Percentiles rank a stretch among this genome's conserved stretches.
These are phyloP conservation scores for Aureobasidium uvarum DNA, from an alignment of 2,329 filamentous ascomycete species.

Conservation along the genomic window DNA sequence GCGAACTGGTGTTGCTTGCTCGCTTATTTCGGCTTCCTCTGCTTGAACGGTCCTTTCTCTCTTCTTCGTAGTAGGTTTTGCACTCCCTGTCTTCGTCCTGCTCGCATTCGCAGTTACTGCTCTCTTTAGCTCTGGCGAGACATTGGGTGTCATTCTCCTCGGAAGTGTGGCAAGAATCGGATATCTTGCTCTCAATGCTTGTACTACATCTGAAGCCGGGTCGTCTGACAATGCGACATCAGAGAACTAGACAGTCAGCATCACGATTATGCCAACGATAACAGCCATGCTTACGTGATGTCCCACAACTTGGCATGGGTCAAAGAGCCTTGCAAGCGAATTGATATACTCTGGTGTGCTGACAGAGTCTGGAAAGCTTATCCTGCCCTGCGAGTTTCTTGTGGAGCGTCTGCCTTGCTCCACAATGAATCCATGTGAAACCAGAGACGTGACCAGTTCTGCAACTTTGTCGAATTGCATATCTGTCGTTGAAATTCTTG, in stretches of 20 bases:
- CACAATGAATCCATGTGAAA: not conserved
- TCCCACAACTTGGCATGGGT: slow-evolving; percentile 5
- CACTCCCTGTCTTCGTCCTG: not conserved
- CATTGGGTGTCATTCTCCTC: not conserved
- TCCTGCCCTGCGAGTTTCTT: slow-evolving; percentile 9
- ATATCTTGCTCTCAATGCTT: slow-evolving; percentile 6
- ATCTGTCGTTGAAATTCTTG: not conserved
- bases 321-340: not conserved
- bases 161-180: not conserved
- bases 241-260: slow-evolving; percentile 17
- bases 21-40: not conserved
- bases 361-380: not conserved
- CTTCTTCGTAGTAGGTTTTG: not conserved
- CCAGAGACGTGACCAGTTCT: not conserved
- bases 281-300: slow-evolving; percentile 8
- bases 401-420: not conserved
- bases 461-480: not conserved
- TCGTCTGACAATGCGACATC: not conserved
- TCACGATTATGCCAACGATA: not conserved
- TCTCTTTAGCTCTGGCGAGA: not conserved
- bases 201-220: not conserved
- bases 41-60: slow-evolving; percentile 2
- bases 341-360: not conserved
- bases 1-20: not conserved
- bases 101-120: not conserved